Evolutionary conservation across 176 grass and related monocot genomes (phyloP).

Genomic region (Themeda triandra): DNA sequence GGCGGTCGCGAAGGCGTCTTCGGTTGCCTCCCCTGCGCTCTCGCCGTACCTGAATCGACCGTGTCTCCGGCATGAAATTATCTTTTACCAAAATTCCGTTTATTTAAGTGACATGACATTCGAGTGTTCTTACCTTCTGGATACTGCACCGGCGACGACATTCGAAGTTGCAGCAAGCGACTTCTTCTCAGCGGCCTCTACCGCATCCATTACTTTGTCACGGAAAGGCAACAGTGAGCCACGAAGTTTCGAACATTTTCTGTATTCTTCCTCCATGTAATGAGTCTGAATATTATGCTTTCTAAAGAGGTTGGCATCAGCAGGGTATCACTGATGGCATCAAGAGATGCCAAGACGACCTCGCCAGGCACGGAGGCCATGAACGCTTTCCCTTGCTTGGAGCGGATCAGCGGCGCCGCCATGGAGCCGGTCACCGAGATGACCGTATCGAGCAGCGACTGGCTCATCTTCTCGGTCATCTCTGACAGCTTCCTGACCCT

Average conservation of each 20-base stretch:
- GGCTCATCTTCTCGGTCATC: slow-evolving; percentile 94
- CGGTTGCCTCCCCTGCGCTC: slow-evolving; percentile 67
- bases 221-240: background rate
- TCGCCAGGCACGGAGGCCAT: slow-evolving; percentile 60
- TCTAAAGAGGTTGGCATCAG: background rate
- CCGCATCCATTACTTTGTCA: slow-evolving; percentile 77
- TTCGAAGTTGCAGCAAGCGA: slow-evolving; percentile 67
- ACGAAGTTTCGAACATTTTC: background rate
- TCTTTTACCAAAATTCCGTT: background rate
- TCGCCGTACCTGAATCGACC: slow-evolving; percentile 58
- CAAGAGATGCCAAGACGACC: slow-evolving; percentile 76
- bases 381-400: slow-evolving; percentile 70
- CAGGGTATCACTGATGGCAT: slow-evolving; percentile 70
- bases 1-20: slow-evolving; percentile 76
- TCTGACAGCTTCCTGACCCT: slow-evolving; percentile 84
- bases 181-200: slow-evolving; percentile 77
- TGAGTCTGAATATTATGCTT: background rate
- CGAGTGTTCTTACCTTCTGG: slow-evolving; percentile 40
- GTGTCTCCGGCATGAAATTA: background rate
- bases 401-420: slow-evolving; percentile 57
- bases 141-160: slow-evolving; percentile 68
- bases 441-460: slow-evolving; percentile 69
- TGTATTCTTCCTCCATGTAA: too few species aligned
- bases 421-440: slow-evolving; percentile 68
- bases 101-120: background rate